Evolutionary conservation across 257 asterid species (phyloP), one percentile per base, ranked within the genome.

Genomic region (Haberlea rhodopensis): DNA sequence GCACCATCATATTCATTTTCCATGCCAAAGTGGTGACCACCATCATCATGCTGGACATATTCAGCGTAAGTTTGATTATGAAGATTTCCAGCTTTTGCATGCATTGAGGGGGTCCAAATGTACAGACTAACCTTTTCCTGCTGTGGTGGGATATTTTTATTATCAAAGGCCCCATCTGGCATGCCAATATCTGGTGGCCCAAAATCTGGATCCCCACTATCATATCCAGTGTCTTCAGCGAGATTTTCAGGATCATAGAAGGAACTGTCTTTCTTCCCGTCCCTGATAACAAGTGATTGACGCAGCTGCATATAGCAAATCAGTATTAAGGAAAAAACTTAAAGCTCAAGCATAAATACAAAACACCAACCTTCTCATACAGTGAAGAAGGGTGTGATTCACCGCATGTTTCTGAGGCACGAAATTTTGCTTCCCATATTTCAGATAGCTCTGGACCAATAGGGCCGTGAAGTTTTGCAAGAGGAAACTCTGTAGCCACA

Each of bases 281-380:
- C 80, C 66, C 78, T 79, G 5, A 24, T 67, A 69, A 78, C 68
- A 31, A 92, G 91, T 29, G 99, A 84, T 77, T 89, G 84, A 37
- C 97, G 86, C 68, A 92, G 75, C 99, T 92, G 94, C 79, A 84
- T 73, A 72, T 53, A 60, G 63, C 26, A 70, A 62, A 66, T 68
- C 52, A 60, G 60, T 65, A 63, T 25, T 68, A 31, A 66, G 60
- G n/a, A 67, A 20, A 53, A 51, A 56, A 68, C 34, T 53, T 43
- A 53, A 11, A 60, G 20, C 27, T 62, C 45, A 70, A 72, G 28
- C 40, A 64, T 71, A 72, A 49, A 28, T 51, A 72, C 40, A 67
- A 34, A 45, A 40, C 34, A 76, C 55, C 49, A 73, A 91, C 96
- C 97, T 85, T 85, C 74, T 87, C 97, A 69, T 85, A 92, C 32